Base-by-base conservation (phyloP, 208 protist genomes). In the Trypanosoma mega region DNA sequence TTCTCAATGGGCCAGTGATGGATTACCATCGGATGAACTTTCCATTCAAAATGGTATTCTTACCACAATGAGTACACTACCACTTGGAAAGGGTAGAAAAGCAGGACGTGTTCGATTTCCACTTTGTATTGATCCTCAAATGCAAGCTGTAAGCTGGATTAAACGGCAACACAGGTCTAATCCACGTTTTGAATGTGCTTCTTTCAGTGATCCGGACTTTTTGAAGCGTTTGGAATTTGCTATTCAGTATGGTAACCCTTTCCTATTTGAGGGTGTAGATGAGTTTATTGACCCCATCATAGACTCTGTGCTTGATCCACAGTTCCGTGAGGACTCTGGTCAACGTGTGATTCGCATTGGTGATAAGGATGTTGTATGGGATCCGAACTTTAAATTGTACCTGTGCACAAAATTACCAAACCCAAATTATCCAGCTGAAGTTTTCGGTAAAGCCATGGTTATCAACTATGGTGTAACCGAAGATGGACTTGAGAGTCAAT, bases 281-380 rank as follows among this genome's bases (percentile, higher is more conserved):
- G 98, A 99, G 81, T 98, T 98, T 66, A 97, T 99, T 74, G 98
- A 99, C 73, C 98, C 98, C 9, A 97, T 99, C 56, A 93, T 99
- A 46, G 97, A 99, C 78, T 91, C 96, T 36, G 86, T 99, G 24
- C 82, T 99, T 0, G 98, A 99, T 63, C 98, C 98, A 62, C 95
- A 99, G 68, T 96, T 99, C 63, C 70, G 80, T 29, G 74, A 87
- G 27, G 85, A 90, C 43, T 85, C 78, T 0, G 88, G 85, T 12
- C 88, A 96, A 60, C 70, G 72, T 12, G 76, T 98, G 46, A 95
- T 98, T 49, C 91, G 88, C 29, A 91, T 98, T 30, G 93, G 94
- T 27, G 94, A 97, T 75, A 98, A 99, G 76, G 93, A 98, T 59
- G 87, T 99, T 20, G 97, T 98, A 45, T 99, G 97, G 90, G 97